A percentile compares a stretch with the other conserved stretches of the same genome.
Evolutionary conservation across 352 stramenopile genomes (phyloP).

Genomic region (Pythium sukuiense): DNA sequence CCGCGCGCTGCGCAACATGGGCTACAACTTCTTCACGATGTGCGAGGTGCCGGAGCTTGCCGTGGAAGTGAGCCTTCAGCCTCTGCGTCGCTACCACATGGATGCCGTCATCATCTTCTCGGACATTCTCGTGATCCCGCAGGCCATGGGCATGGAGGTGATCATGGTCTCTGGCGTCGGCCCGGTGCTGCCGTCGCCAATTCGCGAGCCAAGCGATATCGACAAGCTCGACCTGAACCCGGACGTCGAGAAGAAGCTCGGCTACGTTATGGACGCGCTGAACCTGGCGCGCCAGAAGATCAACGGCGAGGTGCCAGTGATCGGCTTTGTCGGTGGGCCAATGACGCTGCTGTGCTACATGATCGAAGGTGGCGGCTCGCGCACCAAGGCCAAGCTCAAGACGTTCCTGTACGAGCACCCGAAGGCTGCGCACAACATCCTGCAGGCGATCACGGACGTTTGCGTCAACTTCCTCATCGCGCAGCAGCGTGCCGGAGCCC

Average conservation of each 20-base stretch:
- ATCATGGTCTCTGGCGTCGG: constrained; percentile 95
- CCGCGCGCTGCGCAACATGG: constrained; percentile 72
- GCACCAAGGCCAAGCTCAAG: constrained; percentile 94
- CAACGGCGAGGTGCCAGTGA: constrained; percentile 93
- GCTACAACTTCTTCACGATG: constrained; percentile 92
- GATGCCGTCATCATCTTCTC: constrained; percentile 99
- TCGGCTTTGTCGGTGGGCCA: constrained; percentile 97
- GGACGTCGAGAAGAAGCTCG: constrained; percentile 92
- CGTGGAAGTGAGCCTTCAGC: constrained; percentile 97
- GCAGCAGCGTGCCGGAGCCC: constrained; percentile 92
- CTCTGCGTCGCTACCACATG: constrained; percentile 91
- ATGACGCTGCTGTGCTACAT: constrained; percentile 99
- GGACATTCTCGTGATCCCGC: constrained; percentile 98
- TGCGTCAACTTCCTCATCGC: constrained; percentile 96
- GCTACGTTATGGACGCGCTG: constrained; percentile 95
- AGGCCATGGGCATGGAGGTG: constrained; percentile 96
- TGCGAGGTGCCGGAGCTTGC: constrained; percentile 82
- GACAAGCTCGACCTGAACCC: constrained; percentile 87
- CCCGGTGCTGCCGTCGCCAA: constrained; percentile 77
- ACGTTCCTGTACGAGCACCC: constrained; percentile 95
- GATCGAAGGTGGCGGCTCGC: constrained; percentile 95
- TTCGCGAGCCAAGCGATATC: constrained; percentile 87
- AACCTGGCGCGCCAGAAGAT: constrained; percentile 92
- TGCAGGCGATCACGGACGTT: constrained; percentile 94
- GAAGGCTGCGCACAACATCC: constrained; percentile 87